Evolutionary conservation across 177 flowering plant species (phyloP), one percentile per base, ranked within the genome.

Genomic region (Telopea speciosissima): DNA sequence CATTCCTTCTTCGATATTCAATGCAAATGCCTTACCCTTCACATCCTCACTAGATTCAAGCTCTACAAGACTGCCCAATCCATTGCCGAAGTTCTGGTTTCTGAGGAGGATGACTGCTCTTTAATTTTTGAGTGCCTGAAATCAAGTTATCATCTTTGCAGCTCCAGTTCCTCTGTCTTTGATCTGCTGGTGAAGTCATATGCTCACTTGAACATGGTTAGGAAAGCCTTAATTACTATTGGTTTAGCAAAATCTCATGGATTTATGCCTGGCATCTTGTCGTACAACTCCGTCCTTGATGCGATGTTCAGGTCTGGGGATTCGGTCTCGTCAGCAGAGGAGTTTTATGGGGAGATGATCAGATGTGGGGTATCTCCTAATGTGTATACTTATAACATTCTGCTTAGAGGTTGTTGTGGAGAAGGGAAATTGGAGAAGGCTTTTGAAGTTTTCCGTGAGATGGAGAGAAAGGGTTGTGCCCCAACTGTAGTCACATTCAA

Each of bases 11-110:
- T 58, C 24, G 61, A 58, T n/a, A 3, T 58, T n/a, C 1, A n/a
- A 58, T 58, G 61, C 61, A 58, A 58, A 58, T 58, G n/a, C 23
- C 8, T 58, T 2, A n/a, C 61, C 24, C n/a, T 58, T 19, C 22
- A 58, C 61, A 58, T 19, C 24, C 23, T 58, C 1, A 58, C 23
- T 7, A 58, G n/a, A 58, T 58, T 58, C 7, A 58, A 58, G 8
- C 61, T 58, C 61, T 58, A 58, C 61, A 58, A 58, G n/a, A 58
- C 24, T n/a, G 61, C 22, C 61, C 61, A 58, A 21, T 17, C 61
- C 22, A 21, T 58, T 3, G 61, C 61, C 61, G 61, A 58, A 58
- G 61, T 17, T 19, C 5, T 58, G 10, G 22, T 58, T n/a, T 21
- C 61, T 16, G 9, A 58, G 22, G 61, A 58, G 23, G 61, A 19